Evolutionary conservation across 1,139 yeast genomes (phyloP).

Genomic region (Saccharomyces hybrid): DNA sequence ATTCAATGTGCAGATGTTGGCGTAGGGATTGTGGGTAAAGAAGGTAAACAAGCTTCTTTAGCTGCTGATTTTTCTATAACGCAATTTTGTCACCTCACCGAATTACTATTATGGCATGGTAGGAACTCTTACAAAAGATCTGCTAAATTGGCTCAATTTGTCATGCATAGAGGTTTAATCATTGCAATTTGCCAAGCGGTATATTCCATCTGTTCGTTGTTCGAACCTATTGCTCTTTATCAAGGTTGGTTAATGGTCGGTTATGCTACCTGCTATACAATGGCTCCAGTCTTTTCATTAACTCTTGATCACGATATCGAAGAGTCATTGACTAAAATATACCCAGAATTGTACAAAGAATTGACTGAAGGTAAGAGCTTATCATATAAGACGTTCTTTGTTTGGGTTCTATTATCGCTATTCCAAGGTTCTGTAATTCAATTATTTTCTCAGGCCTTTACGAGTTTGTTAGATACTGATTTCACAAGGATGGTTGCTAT

Average conservation of each 20-base stretch:
- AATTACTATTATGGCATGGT: constrained; percentile 92
- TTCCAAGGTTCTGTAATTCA: constrained; percentile 85
- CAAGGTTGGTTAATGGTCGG: constrained; percentile 99
- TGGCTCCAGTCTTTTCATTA: constrained; percentile 95
- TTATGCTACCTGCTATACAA: constrained; percentile 91
- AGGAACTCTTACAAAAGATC: constrained; percentile 93
- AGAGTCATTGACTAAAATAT: constrained; percentile 78
- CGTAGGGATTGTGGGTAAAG: constrained; percentile 97
- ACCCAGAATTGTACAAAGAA: constrained; percentile 93
- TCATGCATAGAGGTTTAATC: constrained; percentile 89
- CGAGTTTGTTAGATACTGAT: constrained; percentile 46
- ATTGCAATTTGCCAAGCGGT: constrained; percentile 97
- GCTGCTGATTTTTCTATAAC: constrained; percentile 95
- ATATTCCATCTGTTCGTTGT: constrained; percentile 73
- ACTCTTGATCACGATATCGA: constrained; percentile 89
- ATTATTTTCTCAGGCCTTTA: constrained; percentile 65
- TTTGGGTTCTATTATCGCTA: constrained; percentile 82
- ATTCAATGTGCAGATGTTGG: constrained; percentile 98
- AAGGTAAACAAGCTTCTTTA: constrained; percentile 92
- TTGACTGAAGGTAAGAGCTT: constrained; percentile 80
- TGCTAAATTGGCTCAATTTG: constrained; percentile 90
- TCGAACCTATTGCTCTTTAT: constrained; percentile 89
- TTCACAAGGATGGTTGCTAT: constrained; percentile 78
- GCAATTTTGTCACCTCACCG: constrained; percentile 84
- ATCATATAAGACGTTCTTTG: constrained; percentile 78